These are phyloP conservation scores for Dactylorhiza incarnata DNA, from an alignment of 106 monocot species.

Conservation along the genomic window DNA sequence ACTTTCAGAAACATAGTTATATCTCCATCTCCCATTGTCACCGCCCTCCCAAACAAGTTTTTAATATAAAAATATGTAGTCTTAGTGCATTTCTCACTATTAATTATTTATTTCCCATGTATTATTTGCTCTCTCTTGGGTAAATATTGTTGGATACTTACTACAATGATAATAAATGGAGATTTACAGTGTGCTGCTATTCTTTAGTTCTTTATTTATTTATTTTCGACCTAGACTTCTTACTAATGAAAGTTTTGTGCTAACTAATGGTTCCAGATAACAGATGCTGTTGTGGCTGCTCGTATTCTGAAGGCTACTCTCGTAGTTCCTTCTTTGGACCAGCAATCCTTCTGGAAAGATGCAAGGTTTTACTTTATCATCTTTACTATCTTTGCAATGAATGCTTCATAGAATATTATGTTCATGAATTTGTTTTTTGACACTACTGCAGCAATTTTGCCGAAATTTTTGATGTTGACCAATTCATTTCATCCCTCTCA, in stretches of 20 bases:
- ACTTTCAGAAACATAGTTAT: too few species aligned
- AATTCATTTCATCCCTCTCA: constrained; percentile 70
- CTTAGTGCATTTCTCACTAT: too few species aligned
- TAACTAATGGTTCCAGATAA: not conserved
- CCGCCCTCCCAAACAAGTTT: too few species aligned
- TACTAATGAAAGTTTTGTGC: not conserved
- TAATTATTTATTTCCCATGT: too few species aligned
- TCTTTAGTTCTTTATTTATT: too few species aligned
- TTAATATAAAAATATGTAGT: too few species aligned
- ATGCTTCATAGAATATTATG: not conserved
- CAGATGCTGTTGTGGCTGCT: constrained; percentile 11
- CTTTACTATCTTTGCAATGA: not conserved
- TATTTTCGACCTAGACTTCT: too few species aligned
- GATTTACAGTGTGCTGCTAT: too few species aligned
- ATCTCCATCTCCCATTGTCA: too few species aligned
- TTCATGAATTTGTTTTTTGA: not conserved
- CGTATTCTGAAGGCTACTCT: constrained; percentile 13
- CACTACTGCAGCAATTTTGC: constrained; percentile 55
- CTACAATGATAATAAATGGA: too few species aligned
- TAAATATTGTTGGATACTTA: too few species aligned
- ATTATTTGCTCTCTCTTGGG: too few species aligned
- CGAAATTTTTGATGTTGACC: constrained; percentile 80
- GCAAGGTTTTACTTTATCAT: constrained; percentile 4
- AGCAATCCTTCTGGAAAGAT: constrained; percentile 12
- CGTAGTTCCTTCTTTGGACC: constrained; percentile 8